phyloP scores from a whole-genome alignment of 306 rosid genomes.

The Myrica gale region DNA sequence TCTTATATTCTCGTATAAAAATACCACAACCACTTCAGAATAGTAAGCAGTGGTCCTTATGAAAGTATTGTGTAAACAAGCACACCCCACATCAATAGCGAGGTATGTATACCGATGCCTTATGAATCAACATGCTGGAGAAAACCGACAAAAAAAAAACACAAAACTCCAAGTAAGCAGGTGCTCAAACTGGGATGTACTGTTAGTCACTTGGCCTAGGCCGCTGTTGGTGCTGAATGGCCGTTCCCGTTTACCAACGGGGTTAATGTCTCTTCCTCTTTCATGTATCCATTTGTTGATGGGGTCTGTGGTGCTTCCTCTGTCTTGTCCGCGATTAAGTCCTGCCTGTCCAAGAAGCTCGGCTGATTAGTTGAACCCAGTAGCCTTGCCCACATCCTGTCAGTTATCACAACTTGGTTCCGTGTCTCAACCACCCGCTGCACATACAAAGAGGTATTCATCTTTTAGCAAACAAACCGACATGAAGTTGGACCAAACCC shows the following conservation, averaged over 20 bases:
- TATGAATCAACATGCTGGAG: background rate
- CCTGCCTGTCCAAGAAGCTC: conserved; percentile 47
- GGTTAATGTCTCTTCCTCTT: background rate
- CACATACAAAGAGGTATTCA: conserved; percentile 14
- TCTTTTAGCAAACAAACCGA: conserved; percentile 2
- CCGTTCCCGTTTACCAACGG: background rate
- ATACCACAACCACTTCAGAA: background rate
- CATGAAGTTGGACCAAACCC: background rate
- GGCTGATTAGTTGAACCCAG: conserved; percentile 68
- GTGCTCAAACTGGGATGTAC: background rate
- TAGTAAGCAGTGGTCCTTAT: background rate
- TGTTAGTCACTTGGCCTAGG: background rate
- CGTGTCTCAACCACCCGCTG: conserved; percentile 52
- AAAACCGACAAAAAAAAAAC: background rate
- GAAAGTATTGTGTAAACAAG: background rate
- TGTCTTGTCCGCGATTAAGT: conserved; percentile 13
- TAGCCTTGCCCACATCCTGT: conserved; percentile 77
- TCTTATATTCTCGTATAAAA: background rate
- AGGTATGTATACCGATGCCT: background rate
- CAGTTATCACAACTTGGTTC: conserved; percentile 65
- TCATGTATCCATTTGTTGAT: background rate
- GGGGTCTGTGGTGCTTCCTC: conserved; percentile 14
- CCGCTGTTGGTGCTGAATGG: background rate
- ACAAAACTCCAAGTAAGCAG: background rate
- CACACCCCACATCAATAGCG: background rate